Conservation (phyloP, 2,329 filamentous ascomycete genomes). For the Trichophyton benhamiae region DNA sequence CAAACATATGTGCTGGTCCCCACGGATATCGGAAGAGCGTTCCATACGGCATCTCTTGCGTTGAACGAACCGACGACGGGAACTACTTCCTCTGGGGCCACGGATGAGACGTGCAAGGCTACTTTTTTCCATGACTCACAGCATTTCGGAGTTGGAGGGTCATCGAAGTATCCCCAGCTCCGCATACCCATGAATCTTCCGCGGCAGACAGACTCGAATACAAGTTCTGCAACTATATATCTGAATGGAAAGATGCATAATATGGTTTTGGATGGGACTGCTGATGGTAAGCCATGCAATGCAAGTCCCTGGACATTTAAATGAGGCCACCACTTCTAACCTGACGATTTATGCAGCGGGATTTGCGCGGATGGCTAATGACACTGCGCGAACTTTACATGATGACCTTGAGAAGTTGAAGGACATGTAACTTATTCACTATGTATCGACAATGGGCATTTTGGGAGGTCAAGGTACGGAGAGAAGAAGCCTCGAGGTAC, state of each 20-base stretch:
- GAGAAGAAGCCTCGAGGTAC: too few relatives aligned
- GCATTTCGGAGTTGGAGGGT: conserved; percentile 18
- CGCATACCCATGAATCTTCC: conserved; percentile 15
- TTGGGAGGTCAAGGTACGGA: too few relatives aligned
- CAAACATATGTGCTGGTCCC: conserved; percentile 18
- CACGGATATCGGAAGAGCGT: conserved; percentile 15
- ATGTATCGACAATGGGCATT: too few relatives aligned
- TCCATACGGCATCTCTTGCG: conserved; percentile 4
- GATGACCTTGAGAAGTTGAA: neutral
- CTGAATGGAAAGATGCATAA: conserved; percentile 17
- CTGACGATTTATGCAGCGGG: too few relatives aligned
- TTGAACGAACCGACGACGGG: neutral
- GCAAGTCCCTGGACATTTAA: too few relatives aligned
- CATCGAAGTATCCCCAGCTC: conserved; percentile 17
- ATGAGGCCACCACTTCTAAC: too few relatives aligned
- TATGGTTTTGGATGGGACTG: too few relatives aligned
- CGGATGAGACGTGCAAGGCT: conserved; percentile 17
- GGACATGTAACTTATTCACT: too few relatives aligned
- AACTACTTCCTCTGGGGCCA: conserved; percentile 7
- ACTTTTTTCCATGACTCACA: conserved; percentile 19
- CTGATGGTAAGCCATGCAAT: too few relatives aligned
- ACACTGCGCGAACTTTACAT: too few relatives aligned
- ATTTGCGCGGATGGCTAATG: too few relatives aligned
- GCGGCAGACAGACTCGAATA: conserved; percentile 16
- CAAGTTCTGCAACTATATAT: conserved; percentile 5